phyloP scores from a whole-genome alignment of 1,139 yeast genomes.

The Eremothecium sinecaudum region DNA sequence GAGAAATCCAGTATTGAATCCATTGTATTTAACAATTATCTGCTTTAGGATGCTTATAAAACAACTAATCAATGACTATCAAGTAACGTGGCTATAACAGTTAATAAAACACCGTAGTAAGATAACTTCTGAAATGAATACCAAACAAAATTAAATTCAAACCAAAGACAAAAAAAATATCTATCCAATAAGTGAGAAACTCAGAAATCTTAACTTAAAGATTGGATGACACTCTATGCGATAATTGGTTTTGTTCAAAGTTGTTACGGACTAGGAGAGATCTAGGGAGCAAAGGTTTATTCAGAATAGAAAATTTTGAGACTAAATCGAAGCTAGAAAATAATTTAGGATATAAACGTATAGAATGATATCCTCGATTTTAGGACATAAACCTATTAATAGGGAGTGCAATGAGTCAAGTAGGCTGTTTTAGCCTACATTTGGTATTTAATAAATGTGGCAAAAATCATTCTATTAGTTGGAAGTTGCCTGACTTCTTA shows the following conservation, averaged over 20 bases:
- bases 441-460: no score
- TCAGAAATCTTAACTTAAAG: not conserved
- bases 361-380: slow-evolving; percentile 1
- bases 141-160: not conserved
- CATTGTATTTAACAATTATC: no score
- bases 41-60: not conserved
- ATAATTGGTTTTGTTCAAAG: slow-evolving; percentile 2
- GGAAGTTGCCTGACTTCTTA: no score
- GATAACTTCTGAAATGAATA: not conserved
- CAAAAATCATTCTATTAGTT: no score
- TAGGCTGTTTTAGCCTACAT: no score
- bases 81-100: not conserved
- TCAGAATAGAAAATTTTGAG: slow-evolving; percentile 3
- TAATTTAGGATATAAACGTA: no score
- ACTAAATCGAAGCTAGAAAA: not conserved
- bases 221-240: no score
- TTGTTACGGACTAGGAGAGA: not conserved
- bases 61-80: not conserved
- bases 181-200: not conserved
- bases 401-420: no score
- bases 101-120: not conserved
- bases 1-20: slow-evolving; percentile 83
- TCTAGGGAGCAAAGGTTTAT: slow-evolving; percentile 4
- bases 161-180: not conserved
- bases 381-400: no score